Percentiles rank a stretch among this genome's conserved stretches.
Conservation (phyloP, 1,139 yeast genomes). For the Yamadazyma aaseri region DNA sequence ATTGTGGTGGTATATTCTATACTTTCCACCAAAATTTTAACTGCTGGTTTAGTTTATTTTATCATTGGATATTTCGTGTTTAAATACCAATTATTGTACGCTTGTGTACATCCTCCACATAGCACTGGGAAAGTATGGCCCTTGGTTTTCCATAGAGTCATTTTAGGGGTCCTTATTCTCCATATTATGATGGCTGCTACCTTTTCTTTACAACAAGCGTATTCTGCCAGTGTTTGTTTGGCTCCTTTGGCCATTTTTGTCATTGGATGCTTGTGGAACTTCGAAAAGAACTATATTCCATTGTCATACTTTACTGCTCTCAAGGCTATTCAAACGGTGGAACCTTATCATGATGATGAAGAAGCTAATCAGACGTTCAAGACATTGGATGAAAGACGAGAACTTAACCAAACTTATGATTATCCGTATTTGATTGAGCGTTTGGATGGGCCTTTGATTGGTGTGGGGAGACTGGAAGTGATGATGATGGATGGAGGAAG, state of each 20-base stretch:
- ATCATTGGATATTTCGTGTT: conserved; percentile 61
- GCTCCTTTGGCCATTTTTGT: conserved; percentile 76
- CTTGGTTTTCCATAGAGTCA: conserved; percentile 56
- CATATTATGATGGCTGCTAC: conserved; percentile 94
- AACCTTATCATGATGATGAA: conserved; percentile 18
- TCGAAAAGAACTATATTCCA: conserved; percentile 79
- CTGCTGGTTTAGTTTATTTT: conserved; percentile 65
- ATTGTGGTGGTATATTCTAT: conserved; percentile 63
- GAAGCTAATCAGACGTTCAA: conserved; percentile 15
- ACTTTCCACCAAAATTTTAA: conserved; percentile 61
- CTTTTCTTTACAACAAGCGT: conserved; percentile 75
- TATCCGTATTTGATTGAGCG: conserved; percentile 70
- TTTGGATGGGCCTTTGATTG: conserved; percentile 81
- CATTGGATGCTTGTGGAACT: conserved; percentile 69
- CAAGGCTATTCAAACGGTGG: conserved; percentile 36
- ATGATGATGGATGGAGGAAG: too few relatives aligned
- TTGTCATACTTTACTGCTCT: conserved; percentile 83
- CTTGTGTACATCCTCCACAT: conserved; percentile 70
- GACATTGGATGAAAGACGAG: conserved; percentile 70
- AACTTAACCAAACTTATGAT: conserved; percentile 64
- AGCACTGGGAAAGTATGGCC: conserved; percentile 76
- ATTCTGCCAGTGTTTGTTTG: conserved; percentile 65
- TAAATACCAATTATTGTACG: conserved; percentile 63
- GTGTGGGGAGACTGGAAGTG: too few relatives aligned
- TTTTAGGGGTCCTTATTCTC: conserved; percentile 58